Base-by-base conservation (phyloP, 164 flowering plant genomes). In the Cinnamomum chago region DNA sequence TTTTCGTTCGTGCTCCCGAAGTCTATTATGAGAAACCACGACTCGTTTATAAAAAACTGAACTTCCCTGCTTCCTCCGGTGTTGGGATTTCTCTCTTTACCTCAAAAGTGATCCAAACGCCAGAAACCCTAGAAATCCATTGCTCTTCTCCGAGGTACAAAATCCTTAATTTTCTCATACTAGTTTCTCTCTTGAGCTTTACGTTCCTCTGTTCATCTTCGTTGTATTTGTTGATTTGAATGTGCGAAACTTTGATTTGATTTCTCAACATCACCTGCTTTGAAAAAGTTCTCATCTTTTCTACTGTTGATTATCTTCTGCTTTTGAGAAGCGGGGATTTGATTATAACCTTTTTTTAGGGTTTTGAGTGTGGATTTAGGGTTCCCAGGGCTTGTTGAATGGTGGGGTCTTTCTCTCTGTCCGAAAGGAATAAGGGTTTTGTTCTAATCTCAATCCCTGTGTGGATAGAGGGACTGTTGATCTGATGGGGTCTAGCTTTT, bases 291-390 rank as follows among this genome's bases (percentile, higher is more conserved):
- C 13, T 64, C 13, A 22, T 22, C 12, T 64, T 64, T 64, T 22
- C 15, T 64, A 12, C 67, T 64, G 24, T 64, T 64, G 3, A 24
- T 64, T 22, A 24, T 11, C n/a, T 3, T 62, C 10, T 20, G 66
- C n/a, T 23, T 62, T 62, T 62, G 13, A 23, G 58, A 52, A 52
- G 18, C 17, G 20, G 58, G 60, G 5, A 15, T 55, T 55, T 13
- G 22, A 24, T 64, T 30, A 40, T 55, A 2, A 5, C 60, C 5
- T 18, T 55, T 55, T 55, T 55, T 14, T 55, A 55, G 60, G 60
- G 60, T 55, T 55, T 55, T 55, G 60, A 55, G 60, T 17, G 60
- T 55, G n/a, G 13, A 55, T 17, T 71, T 28, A 70, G 75, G 72
- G 79, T 68, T 76, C 30, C 24, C 58, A 17, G 12, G 40, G 11